A percentile compares a stretch with the other conserved stretches of the same genome.
These are phyloP conservation scores for Pestalotiopsis sp. DNA, from an alignment of 2,329 filamentous ascomycete genomes.

Conservation along the genomic window DNA sequence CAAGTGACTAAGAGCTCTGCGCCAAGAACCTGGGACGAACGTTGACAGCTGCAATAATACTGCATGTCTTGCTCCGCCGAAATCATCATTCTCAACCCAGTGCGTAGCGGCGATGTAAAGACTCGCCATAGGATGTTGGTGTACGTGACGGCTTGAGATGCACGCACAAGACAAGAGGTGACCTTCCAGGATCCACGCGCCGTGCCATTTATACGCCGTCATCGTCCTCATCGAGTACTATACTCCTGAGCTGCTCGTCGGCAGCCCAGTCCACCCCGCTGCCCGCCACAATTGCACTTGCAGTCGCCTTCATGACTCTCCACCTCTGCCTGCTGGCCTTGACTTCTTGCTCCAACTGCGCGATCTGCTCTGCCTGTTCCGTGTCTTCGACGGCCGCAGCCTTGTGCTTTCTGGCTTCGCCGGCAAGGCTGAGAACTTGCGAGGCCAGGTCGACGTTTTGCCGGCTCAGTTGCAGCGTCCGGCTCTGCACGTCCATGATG, in stretches of 20 bases:
- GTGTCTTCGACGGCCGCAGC: slow-evolving; percentile 52
- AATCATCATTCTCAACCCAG: too few species aligned
- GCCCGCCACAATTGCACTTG: slow-evolving; percentile 77
- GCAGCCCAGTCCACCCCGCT: slow-evolving; percentile 83
- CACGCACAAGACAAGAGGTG: not conserved
- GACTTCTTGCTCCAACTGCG: slow-evolving; percentile 59
- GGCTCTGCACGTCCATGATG: slow-evolving; percentile 59
- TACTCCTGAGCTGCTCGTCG: slow-evolving; percentile 66
- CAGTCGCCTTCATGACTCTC: slow-evolving; percentile 76
- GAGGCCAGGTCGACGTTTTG: slow-evolving; percentile 66
- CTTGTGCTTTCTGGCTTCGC: slow-evolving; percentile 55
- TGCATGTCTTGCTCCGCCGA: too few species aligned
- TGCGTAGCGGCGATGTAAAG: too few species aligned
- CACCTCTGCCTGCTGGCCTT: slow-evolving; percentile 67
- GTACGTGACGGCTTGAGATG: too few species aligned
- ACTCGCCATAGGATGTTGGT: too few species aligned
- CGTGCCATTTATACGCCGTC: slow-evolving; percentile 5
- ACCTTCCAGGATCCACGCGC: not conserved
- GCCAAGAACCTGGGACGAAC: too few species aligned
- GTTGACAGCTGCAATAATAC: too few species aligned
- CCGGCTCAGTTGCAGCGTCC: slow-evolving; percentile 57
- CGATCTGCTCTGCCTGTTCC: slow-evolving; percentile 56
- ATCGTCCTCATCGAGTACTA: slow-evolving; percentile 66
- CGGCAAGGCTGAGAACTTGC: slow-evolving; percentile 64
- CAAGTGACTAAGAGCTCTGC: too few species aligned